Percentiles rank a stretch among this genome's conserved stretches.
These are phyloP conservation scores for Pyrus hybrid DNA, from an alignment of 331 rosid genomes.

Conservation along the genomic window DNA sequence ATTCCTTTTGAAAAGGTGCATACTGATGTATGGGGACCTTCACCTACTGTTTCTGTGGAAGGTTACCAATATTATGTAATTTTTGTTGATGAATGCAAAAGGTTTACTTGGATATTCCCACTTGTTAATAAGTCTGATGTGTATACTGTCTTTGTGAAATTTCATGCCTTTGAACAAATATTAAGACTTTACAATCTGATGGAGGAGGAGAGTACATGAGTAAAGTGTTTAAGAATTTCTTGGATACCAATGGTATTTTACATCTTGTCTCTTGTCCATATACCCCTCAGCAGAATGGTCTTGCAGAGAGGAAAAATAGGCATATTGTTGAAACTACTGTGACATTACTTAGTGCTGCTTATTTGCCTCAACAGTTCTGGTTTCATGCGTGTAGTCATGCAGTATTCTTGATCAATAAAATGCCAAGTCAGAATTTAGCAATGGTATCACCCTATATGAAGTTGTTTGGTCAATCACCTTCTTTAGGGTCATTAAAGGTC, in stretches of 20 bases:
- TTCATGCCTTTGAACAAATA: neutral
- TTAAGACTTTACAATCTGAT: neutral
- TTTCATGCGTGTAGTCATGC: neutral
- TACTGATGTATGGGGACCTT: conserved; percentile 6
- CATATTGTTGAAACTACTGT: neutral
- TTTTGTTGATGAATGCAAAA: neutral
- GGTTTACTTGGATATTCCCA: neutral
- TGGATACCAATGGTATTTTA: neutral
- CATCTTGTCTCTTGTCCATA: neutral
- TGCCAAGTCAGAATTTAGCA: neutral
- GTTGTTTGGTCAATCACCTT: neutral
- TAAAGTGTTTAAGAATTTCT: neutral
- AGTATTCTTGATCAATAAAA: neutral
- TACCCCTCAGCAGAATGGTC: neutral
- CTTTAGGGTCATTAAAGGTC: too few relatives aligned
- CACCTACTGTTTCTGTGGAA: neutral
- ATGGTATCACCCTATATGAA: neutral
- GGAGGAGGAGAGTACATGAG: neutral
- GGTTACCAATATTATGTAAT: neutral
- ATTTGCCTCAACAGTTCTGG: neutral
- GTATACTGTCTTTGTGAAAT: neutral
- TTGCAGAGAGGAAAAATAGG: neutral
- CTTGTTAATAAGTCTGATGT: neutral
- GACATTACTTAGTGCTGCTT: neutral
- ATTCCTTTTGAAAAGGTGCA: neutral